Conservation (phyloP, 2,329 filamentous ascomycete genomes). For the Aspergillus oerlinghausenensis region DNA sequence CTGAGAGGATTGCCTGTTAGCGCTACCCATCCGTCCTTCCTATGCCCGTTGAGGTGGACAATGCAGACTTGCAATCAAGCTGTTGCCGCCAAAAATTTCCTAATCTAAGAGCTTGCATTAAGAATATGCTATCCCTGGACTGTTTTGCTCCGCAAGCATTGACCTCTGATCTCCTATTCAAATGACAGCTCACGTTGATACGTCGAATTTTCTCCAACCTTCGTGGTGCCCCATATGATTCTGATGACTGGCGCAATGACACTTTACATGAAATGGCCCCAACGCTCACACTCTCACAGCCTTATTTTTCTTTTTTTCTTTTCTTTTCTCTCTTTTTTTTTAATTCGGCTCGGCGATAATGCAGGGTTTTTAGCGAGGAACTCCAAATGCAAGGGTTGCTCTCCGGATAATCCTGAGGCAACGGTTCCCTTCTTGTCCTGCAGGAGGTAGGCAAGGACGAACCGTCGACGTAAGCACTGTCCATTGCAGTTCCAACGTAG, state of each 20-base stretch:
- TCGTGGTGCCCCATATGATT: background rate
- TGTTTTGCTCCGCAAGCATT: slow-evolving; percentile 4
- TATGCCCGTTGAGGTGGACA: slow-evolving; percentile 1
- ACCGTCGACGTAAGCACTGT: slow-evolving; percentile 8
- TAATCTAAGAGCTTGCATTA: background rate
- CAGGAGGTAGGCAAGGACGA: slow-evolving; percentile 15
- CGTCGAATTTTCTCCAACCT: slow-evolving; percentile 20
- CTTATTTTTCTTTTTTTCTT: background rate
- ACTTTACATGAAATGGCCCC: background rate
- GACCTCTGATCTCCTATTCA: slow-evolving; percentile 13
- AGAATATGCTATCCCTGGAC: slow-evolving; percentile 1
- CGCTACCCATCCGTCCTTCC: background rate
- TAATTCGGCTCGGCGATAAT: slow-evolving; percentile 1
- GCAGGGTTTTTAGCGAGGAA: slow-evolving; percentile 10
- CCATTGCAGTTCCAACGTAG: background rate
- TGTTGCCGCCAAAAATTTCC: slow-evolving; percentile 16
- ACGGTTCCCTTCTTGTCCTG: slow-evolving; percentile 11
- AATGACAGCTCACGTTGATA: slow-evolving; percentile 28
- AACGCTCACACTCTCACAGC: background rate
- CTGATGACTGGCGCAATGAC: slow-evolving; percentile 1
- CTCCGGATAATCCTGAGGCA: slow-evolving; percentile 9
- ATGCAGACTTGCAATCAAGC: slow-evolving; percentile 16
- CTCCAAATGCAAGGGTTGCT: slow-evolving; percentile 15
- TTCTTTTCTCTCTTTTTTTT: too few relatives aligned
- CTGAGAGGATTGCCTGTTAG: background rate